phyloP scores from a whole-genome alignment of 2,329 filamentous ascomycete species.

The Rhexocercosporidium sp. region DNA sequence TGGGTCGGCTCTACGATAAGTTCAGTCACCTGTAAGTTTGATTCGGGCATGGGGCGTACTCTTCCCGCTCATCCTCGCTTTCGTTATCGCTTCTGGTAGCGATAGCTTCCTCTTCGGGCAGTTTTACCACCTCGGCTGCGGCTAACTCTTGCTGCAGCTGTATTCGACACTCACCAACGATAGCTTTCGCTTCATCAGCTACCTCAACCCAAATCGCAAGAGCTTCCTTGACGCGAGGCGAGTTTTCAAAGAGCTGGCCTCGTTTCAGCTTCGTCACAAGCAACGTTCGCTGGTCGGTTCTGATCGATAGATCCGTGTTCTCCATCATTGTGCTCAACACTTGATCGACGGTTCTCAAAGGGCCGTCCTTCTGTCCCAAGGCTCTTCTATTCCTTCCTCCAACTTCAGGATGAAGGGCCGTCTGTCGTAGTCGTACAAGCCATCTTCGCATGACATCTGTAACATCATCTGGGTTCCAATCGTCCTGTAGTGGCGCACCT shows the following conservation, averaged over 20 bases:
- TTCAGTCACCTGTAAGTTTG: background rate
- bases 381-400: slow-evolving; percentile 69
- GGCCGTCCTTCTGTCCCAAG: slow-evolving; percentile 65
- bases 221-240: slow-evolving; percentile 69
- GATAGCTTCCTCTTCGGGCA: slow-evolving; percentile 37
- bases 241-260: slow-evolving; percentile 82
- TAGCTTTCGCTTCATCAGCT: slow-evolving; percentile 51
- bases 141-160: slow-evolving; percentile 60
- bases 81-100: slow-evolving; percentile 13
- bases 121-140: slow-evolving; percentile 6
- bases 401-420: slow-evolving; percentile 84
- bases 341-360: slow-evolving; percentile 81
- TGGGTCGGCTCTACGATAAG: slow-evolving; percentile 27
- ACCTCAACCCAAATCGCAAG: slow-evolving; percentile 71
- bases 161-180: slow-evolving; percentile 68
- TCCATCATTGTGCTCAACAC: slow-evolving; percentile 93
- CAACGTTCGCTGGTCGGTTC: slow-evolving; percentile 70
- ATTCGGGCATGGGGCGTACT: slow-evolving; percentile 35
- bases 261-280: slow-evolving; percentile 67
- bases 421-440: slow-evolving; percentile 79
- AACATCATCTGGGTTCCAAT: slow-evolving; percentile 68
- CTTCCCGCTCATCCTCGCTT: slow-evolving; percentile 33
- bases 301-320: slow-evolving; percentile 71
- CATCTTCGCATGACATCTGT: slow-evolving; percentile 78
- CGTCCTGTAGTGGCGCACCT: slow-evolving; percentile 67